Evolutionary conservation across 2,329 filamentous ascomycete species (phyloP), one percentile per base, ranked within the genome.

Genomic region (Pleurostoma richardsiae): DNA sequence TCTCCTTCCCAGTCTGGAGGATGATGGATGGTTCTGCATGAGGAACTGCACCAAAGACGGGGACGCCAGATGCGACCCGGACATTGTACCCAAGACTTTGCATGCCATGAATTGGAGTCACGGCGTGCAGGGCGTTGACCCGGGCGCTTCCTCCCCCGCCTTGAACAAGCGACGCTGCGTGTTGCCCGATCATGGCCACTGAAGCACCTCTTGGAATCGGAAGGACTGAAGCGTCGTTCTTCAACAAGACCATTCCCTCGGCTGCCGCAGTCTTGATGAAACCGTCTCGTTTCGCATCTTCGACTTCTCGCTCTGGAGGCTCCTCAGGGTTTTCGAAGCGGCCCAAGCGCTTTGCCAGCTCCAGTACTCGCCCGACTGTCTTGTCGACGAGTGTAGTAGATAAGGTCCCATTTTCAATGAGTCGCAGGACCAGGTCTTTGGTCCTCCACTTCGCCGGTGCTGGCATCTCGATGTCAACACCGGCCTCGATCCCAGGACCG

Each of bases 401-500:
- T 39, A 63, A 49, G 30, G 63, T 55, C 39, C 59, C 57, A 4
- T 57, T 50, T 27, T 53, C 54, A 31, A 61, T 43, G 4, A 57
- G 56, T 4, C 56, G 55, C 6, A 54, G 48, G 4, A 58, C 33
- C 8, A 8, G 44, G 27, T 56, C n/a, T 8, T 8, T 29, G 29
- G 48, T 53, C 19, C 61, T 58, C 54, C 58, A 55, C 40, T 58
- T 59, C 6, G 57, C 54, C 0, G 62, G 61, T 0, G 67, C 65
- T 26, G 68, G 68, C 65, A 68, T 68, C 50, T 68, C 66, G 28
- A 68, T 56, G 49, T 68, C 59, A 30, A 62, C 40, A 10, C 66
- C 57, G 31, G 62, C 56, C 59, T 61, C 58, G 11, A 69, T 52
- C 0, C 63, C 57, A 7, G 59, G 55, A 29, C 60, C 56, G 8